Conservation (phyloP, 2,329 filamentous ascomycete genomes). For the Neocucurbitaria cava region DNA sequence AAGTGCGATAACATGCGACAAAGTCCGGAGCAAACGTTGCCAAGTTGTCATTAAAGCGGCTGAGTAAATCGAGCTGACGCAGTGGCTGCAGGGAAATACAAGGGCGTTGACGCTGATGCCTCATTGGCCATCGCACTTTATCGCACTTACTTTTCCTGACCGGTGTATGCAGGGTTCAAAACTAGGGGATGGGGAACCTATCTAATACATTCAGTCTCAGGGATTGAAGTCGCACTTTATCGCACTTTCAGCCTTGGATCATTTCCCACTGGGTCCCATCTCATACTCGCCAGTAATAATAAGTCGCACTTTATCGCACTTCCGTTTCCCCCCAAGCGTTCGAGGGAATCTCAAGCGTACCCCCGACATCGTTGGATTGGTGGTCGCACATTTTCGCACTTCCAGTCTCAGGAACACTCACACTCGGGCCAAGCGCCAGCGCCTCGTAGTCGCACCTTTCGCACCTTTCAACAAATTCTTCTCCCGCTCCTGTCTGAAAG, state of each 20-base stretch:
- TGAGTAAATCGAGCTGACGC: neutral
- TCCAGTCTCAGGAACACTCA: too few relatives aligned
- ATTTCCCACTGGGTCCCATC: too few relatives aligned
- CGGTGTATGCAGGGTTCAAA: too few relatives aligned
- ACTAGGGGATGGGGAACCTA: too few relatives aligned
- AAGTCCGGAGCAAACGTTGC: neutral
- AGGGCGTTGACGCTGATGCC: neutral
- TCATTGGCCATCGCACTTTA: neutral
- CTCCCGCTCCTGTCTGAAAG: neutral
- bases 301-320: too few relatives aligned
- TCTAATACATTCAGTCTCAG: neutral
- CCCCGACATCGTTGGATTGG: too few relatives aligned
- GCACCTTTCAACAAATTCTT: neutral
- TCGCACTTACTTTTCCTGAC: neutral
- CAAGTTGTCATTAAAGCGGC: neutral
- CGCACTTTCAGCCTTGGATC: neutral
- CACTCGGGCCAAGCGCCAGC: neutral
- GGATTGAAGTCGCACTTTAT: neutral
- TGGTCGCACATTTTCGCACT: too few relatives aligned
- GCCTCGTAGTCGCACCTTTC: neutral
- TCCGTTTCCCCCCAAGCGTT: too few relatives aligned
- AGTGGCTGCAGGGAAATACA: neutral
- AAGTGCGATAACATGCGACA: neutral
- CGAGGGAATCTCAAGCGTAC: too few relatives aligned
- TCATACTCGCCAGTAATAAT: too few relatives aligned